Base-by-base conservation (phyloP, 306 rosid genomes). In the Trifolium subterraneum region DNA sequence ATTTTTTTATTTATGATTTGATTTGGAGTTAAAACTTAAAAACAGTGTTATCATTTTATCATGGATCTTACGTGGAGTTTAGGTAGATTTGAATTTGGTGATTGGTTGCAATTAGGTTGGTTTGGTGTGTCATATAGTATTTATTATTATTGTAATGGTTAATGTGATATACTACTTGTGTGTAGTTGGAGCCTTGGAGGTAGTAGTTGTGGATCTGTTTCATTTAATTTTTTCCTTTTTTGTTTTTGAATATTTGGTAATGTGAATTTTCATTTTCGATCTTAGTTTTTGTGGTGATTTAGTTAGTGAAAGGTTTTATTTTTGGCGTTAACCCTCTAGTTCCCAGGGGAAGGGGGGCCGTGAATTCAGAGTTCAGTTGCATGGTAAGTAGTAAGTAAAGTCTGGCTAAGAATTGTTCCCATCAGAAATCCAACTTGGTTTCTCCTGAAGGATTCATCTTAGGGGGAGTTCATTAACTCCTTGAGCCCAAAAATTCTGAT, bases 161-260 rank as follows among this genome's bases (percentile, higher is more conserved):
- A 63, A 51, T 74, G 62, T 47, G 19, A 15, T 12, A 13, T 31
- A 8, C 8, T 36, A 36, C 39, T 36, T 7, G 29, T 13, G 56
- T 39, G 44, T 77, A 23, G 72, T 72, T 73, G 36, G 73, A 31
- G 42, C 33, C 63, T 77, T 73, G 54, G 73, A 42, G 52, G 54
- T 35, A 70, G 70, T 44, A 33, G 20, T 61, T 71, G 29, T 25
- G 74, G 79, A 78, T 85, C 83, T 73, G 36, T 72, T 68, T 62
- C 29, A 1, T 69, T 72, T 44, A 52, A 18, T 1, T 8, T 20
- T 66, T 71, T 76, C 39, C 22, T 77, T 81, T 39, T 64, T 15
- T 12, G 2, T 20, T 60, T 60, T 71, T 58, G 35, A 80, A 50
- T 3, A 18, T 51, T 29, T 41, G 25, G 8, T 50, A 9, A 19